Evolutionary conservation across 108 stramenopile genomes (phyloP), one percentile per base, ranked within the genome.

Genomic region (Skeletonema tropicum): DNA sequence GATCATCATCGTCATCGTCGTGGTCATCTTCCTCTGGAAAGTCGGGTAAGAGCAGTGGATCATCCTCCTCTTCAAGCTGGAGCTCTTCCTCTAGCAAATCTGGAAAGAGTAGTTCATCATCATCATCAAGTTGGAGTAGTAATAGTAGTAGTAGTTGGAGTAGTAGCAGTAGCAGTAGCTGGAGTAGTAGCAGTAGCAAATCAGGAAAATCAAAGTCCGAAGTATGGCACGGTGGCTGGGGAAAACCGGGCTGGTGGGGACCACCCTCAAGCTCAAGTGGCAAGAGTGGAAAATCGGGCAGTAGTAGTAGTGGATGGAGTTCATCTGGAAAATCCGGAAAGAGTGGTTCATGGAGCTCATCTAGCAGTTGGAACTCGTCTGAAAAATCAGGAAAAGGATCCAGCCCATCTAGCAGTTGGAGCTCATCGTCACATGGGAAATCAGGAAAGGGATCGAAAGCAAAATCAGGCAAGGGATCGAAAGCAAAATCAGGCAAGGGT

Each of bases 181-280:
- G 59, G 3, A 60, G 59, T 32, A 15, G 59, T 6, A 60, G 23
- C 3, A 32, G 59, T 32, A 5, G 30, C 3, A 60, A 60, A 32
- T 60, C 59, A 5, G 33, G 59, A 2, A 59, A 59, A 30, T 26
- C 26, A 12, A 59, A 32, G 14, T 13, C 15, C 15, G 29, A 29
- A 3, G 59, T 14, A 25, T 62, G 33, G 33, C n/a, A 62, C 12
- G 61, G 61, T 21, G 61, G 61, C 0, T 62, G 61, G 61, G 61
- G 61, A 62, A 19, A 62, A 33, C 61, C 61, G 8, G 39, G 36
- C 31, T 62, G 61, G 61, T 62, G 39, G 61, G 61, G 61, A 33
- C 2, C 26, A 11, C 1, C 57, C 1, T 58, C 57, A 21, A 14
- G 13, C n/a, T 60, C 59, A 29, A 35, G 31, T 21, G 61, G 61